phyloP scores from a whole-genome alignment of 2,329 filamentous ascomycete genomes.

The Cryoendolithus antarcticus region DNA sequence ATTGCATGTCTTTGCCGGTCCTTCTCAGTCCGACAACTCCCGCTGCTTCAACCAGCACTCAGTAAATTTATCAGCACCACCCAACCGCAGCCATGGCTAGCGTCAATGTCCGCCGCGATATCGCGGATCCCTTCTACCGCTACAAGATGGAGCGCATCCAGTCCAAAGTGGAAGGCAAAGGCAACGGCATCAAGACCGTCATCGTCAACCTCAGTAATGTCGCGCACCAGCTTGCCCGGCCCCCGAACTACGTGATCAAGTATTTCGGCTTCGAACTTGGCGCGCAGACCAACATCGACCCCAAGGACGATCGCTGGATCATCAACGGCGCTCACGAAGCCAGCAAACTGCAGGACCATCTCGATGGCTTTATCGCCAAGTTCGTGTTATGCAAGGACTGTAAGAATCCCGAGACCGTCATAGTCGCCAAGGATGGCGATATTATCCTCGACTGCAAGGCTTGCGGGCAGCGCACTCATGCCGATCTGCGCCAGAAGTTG shows the following conservation, averaged over 20 bases:
- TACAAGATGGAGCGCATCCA: slow-evolving; percentile 99
- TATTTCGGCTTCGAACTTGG: slow-evolving; percentile 99
- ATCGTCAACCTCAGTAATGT: slow-evolving; percentile 95
- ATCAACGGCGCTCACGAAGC: slow-evolving; percentile 98
- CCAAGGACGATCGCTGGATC: slow-evolving; percentile 97
- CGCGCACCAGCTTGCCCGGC: slow-evolving; percentile 80
- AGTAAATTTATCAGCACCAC: slow-evolving; percentile 18
- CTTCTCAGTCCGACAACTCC: not conserved
- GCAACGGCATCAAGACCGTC: slow-evolving; percentile 98
- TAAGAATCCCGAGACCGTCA: slow-evolving; percentile 98
- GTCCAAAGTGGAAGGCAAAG: slow-evolving; percentile 99
- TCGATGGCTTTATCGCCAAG: slow-evolving; percentile 96
- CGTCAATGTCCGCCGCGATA: slow-evolving; percentile 96
- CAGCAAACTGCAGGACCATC: slow-evolving; percentile 89
- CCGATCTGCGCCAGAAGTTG: slow-evolving; percentile 88
- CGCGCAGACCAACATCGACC: slow-evolving; percentile 96
- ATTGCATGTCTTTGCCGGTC: slow-evolving; percentile 5
- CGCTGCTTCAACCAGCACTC: not conserved
- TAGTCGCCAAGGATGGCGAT: slow-evolving; percentile 83
- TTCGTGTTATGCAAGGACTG: slow-evolving; percentile 99
- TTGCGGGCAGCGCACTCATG: slow-evolving; percentile 83
- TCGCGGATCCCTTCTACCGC: slow-evolving; percentile 97
- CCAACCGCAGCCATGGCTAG: slow-evolving; percentile 68
- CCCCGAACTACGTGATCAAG: slow-evolving; percentile 94
- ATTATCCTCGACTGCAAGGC: slow-evolving; percentile 98